These are phyloP conservation scores for Rhizopus stolonifer DNA, from an alignment of 371 early-diverging fungal species.

Conservation along the genomic window DNA sequence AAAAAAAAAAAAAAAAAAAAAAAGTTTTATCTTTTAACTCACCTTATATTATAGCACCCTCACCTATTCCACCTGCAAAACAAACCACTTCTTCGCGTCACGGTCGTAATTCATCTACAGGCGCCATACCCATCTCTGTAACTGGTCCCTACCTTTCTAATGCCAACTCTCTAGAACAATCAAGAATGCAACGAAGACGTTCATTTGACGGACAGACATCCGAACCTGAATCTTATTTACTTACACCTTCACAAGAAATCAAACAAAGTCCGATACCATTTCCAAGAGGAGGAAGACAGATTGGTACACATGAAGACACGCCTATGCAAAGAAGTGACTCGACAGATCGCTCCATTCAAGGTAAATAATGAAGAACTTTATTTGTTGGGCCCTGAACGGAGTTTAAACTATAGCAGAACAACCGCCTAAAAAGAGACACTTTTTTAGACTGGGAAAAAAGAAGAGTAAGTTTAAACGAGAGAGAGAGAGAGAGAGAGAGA, in stretches of 20 bases:
- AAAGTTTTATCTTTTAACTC: background rate
- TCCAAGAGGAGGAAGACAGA: constrained; percentile 44
- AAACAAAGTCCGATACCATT: constrained; percentile 28
- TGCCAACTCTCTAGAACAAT: constrained; percentile 8
- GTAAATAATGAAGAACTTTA: constrained; percentile 4
- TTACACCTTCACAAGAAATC: background rate
- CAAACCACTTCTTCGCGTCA: constrained; percentile 24
- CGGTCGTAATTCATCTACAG: constrained; percentile 33
- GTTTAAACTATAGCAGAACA: constrained; percentile 16
- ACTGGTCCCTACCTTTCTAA: constrained; percentile 3
- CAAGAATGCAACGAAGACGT: constrained; percentile 32
- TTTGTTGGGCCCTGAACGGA: constrained; percentile 16
- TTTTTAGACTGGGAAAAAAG: constrained; percentile 38
- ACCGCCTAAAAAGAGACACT: constrained; percentile 18
- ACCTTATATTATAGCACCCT: constrained; percentile 9
- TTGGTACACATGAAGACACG: constrained; percentile 16
- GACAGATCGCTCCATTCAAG: constrained; percentile 15
- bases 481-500: background rate
- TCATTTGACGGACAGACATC: constrained; percentile 28
- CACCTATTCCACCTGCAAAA: constrained; percentile 24
- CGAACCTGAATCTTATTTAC: constrained; percentile 21
- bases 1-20: too few species aligned
- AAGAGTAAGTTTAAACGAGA: constrained; percentile 33
- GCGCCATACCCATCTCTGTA: constrained; percentile 18
- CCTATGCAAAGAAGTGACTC: constrained; percentile 23